These are phyloP conservation scores for Phytophthora quininea DNA, from an alignment of 352 stramenopile species.

Conservation along the genomic window DNA sequence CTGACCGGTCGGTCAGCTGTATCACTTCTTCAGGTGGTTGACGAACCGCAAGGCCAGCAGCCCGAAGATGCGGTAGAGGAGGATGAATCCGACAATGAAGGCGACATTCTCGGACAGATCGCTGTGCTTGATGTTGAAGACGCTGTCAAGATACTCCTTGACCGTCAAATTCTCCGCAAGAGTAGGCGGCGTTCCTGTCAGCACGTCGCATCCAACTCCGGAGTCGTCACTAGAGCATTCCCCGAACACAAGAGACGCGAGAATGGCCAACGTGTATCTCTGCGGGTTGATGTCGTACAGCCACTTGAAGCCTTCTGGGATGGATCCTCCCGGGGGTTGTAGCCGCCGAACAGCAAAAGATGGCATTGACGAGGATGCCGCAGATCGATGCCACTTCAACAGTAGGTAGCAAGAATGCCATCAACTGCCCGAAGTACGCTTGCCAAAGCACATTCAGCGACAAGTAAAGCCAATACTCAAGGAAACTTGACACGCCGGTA, in stretches of 20 bases:
- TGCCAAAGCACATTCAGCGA: slow-evolving; percentile 23
- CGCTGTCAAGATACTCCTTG: background rate
- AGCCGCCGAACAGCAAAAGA: slow-evolving; percentile 28
- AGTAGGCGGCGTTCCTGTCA: background rate
- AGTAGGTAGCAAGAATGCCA: slow-evolving; percentile 10
- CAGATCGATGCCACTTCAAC: slow-evolving; percentile 27
- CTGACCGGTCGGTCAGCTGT: background rate
- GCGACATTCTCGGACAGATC: background rate
- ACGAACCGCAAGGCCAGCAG: background rate
- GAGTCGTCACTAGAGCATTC: background rate
- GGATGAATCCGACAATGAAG: background rate
- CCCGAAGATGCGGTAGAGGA: background rate
- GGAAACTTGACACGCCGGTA: slow-evolving; percentile 10
- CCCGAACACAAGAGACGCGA: background rate
- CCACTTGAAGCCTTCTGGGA: background rate
- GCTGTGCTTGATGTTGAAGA: background rate
- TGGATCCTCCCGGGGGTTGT: background rate
- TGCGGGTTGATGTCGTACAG: slow-evolving; percentile 83
- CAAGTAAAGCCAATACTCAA: slow-evolving; percentile 23
- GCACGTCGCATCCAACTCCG: background rate
- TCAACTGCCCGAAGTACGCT: slow-evolving; percentile 27
- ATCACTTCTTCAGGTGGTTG: background rate
- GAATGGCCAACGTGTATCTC: slow-evolving; percentile 95
- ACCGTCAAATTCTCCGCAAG: background rate
- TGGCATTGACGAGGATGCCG: slow-evolving; percentile 24